phyloP scores from a whole-genome alignment of 441 rosid genomes.

The Brassica hybrid region DNA sequence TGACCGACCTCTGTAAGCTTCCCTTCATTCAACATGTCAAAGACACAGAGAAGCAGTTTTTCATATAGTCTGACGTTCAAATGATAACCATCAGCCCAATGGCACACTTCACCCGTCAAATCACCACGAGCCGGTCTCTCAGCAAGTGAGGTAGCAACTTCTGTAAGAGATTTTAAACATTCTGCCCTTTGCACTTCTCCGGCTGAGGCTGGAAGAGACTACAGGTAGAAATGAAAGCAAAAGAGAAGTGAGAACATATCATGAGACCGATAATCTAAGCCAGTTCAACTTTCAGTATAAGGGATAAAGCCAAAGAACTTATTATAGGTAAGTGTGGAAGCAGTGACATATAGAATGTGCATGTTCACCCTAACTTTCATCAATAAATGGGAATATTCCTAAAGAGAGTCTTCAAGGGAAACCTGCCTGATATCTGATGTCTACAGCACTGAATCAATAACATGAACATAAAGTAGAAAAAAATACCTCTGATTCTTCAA shows the following conservation, averaged over 20 bases:
- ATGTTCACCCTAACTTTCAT: conserved; percentile 16
- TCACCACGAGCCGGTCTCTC: conserved; percentile 99
- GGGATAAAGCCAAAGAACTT: conserved; percentile 21
- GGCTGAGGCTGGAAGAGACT: conserved; percentile 85
- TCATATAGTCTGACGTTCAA: conserved; percentile 91
- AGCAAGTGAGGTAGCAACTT: conserved; percentile 89
- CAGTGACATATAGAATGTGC: neutral
- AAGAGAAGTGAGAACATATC: conserved; percentile 22
- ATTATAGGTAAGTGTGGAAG: conserved; percentile 10
- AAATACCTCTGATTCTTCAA: conserved; percentile 98
- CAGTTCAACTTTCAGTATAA: conserved; percentile 16
- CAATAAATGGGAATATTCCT: conserved; percentile 7
- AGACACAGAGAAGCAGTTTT: conserved; percentile 93
- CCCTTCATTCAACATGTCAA: conserved; percentile 96
- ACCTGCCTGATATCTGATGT: conserved; percentile 1
- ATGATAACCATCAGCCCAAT: conserved; percentile 99
- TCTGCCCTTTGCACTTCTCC: conserved; percentile 97
- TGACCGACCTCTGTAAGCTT: conserved; percentile 87
- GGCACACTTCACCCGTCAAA: conserved; percentile 99
- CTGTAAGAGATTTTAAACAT: conserved; percentile 89
- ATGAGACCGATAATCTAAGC: conserved; percentile 22
- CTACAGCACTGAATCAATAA: conserved; percentile 17
- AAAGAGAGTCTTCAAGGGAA: conserved; percentile 5
- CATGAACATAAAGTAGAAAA: conserved; percentile 19
- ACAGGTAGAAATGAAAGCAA: conserved; percentile 33